Evolutionary conservation across 73 alveolate species (phyloP), one percentile per base, ranked within the genome.

Genomic region (Blepharisma japonicum): DNA sequence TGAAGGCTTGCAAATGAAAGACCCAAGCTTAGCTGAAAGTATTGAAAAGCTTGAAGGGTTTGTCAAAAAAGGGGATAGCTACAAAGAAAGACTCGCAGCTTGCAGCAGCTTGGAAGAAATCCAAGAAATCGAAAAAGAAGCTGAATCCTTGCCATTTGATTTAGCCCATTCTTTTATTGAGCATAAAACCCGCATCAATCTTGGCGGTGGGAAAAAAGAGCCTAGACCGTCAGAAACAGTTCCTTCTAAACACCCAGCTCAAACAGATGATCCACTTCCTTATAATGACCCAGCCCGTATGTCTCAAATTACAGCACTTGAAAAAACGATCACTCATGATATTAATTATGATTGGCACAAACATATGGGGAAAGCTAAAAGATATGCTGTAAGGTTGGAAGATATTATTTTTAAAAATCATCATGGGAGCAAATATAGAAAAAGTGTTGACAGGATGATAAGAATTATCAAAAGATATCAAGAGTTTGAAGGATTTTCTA

Each of bases 1-100:
- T 61, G 74, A 61, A 61, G 74, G 74, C 23, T n/a, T 14, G 5
- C 74, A 61, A 25, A 61, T 61, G 74, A 61, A 61, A 25, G 74
- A 61, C 23, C 23, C 14, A 8, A 14, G 47, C 23, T 14, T 61
- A 39, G 47, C 14, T 14, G 74, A 61, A 0, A 39, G 23, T 25
- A 8, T 61, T 2, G 74, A 61, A 8, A n/a, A 39, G 5, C 47
- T 61, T 8, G 74, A 61, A 25, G 47, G 14, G 14, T 5, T 14
- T 25, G 74, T 61, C 5, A 3, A 1, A 2, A 61, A 25, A 61
- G 74, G 74, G 2, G 74, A 61, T 1, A 39, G 0, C 18, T 14
- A 14, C 47, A 61, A 61, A 25, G 18, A 61, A 61, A n/a, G 23
- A 61, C 74, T 61, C 5, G 39, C 74, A 14, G 74, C 14, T 14